Base-by-base conservation (phyloP, 176 grass and related monocot species). In the Elaeis guineensis region DNA sequence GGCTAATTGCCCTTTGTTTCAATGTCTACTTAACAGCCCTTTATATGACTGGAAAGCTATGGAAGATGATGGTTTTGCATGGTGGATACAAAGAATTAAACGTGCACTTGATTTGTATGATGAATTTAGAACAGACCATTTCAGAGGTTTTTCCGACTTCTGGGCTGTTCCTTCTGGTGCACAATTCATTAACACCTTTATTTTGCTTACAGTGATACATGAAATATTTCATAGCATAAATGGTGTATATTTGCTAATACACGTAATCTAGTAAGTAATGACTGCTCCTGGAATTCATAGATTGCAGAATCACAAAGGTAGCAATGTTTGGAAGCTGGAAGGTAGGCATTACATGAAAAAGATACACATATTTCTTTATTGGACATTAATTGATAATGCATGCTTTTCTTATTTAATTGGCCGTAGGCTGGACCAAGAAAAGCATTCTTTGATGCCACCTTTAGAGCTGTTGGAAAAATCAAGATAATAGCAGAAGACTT, bases 351-450 rank as follows among this genome's bases (percentile, higher is more conserved):
- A 61, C 55, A 19, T 62, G 23, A 52, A 74, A 8, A 50, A 62
- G 52, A 12, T 55, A 25, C 69, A 55, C 5, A 19, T 24, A 16
- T 49, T 71, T 54, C 16, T 29, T 64, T 74, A 26, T 4, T n/a
- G 21, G 22, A 63, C 69, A 44, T 51, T 75, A 16, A 39, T 55
- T 56, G 30, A 20, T 75, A 64, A 79, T 84, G 56, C 59, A 58
- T 35, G 17, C 20, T 75, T 75, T 76, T 28, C 5, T 69, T 25
- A 69, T 81, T 87, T 57, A 54, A 79, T 72, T 85, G 80, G 77
- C 71, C 80, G 83, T 96, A 96, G 91, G 91, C 83, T 90, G 91
- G 91, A 90, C 91, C 86, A 64, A 77, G 91, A 70, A 82, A 96
- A 78, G 62, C 75, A 24, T 96, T 96, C 72, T 96, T 96, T 80